phyloP scores from a whole-genome alignment of 306 rosid species.

The Malus asiatica region DNA sequence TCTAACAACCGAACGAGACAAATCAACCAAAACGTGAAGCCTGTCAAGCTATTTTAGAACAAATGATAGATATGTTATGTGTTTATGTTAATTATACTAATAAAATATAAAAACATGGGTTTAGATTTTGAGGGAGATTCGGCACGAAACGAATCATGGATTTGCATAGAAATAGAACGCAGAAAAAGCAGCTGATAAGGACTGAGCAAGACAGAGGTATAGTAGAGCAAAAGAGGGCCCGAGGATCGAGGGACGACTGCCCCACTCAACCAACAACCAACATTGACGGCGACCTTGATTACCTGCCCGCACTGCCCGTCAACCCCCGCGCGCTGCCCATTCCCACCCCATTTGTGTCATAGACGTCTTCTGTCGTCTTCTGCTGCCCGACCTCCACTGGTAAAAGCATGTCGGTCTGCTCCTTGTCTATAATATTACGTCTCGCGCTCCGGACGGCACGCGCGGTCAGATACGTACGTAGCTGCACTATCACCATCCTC shows the following conservation, averaged over 20 bases:
- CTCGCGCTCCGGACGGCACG: constrained; percentile 73
- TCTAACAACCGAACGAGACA: no score
- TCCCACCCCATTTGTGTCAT: neutral
- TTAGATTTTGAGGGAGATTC: constrained; percentile 15
- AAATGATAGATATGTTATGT: no score
- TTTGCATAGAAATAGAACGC: neutral
- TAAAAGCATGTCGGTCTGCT: constrained; percentile 3
- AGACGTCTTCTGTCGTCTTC: constrained; percentile 44
- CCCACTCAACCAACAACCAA: constrained; percentile 14
- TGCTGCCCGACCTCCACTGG: constrained; percentile 21
- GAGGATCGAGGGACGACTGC: constrained; percentile 36
- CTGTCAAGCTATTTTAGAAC: no score
- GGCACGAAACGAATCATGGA: constrained; percentile 13
- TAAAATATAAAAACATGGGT: neutral
- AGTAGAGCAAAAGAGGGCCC: constrained; percentile 18
- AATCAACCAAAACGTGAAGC: no score
- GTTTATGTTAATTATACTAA: no score
- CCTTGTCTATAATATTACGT: neutral
- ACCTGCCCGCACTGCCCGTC: constrained; percentile 37
- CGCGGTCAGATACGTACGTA: constrained; percentile 48
- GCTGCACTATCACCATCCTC: constrained; percentile 8
- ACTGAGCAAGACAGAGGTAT: constrained; percentile 5
- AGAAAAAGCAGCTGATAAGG: constrained; percentile 18
- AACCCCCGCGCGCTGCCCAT: constrained; percentile 14
- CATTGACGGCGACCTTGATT: constrained; percentile 37